phyloP scores from a whole-genome alignment of 129 eudicot species.

The Flaveria bidentis region DNA sequence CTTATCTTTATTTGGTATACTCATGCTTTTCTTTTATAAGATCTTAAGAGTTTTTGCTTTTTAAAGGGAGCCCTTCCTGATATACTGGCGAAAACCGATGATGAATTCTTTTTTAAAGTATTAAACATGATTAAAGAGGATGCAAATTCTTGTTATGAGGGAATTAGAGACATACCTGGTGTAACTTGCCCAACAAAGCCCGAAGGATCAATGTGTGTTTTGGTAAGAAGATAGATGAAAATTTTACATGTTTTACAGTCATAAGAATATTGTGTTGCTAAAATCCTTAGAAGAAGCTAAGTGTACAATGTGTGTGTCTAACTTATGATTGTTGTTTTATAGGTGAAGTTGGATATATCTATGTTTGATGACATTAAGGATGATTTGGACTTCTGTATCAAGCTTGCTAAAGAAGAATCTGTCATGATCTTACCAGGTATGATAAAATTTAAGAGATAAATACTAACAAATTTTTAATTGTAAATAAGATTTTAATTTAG shows the following conservation, averaged over 20 bases:
- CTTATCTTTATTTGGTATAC: neutral
- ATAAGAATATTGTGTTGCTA: too few species aligned
- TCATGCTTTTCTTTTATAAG: neutral
- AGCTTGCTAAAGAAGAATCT: conserved; percentile 75
- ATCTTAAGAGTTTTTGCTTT: conserved; percentile 1
- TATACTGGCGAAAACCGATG: conserved; percentile 50
- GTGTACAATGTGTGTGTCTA: neutral
- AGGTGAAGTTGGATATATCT: conserved; percentile 60
- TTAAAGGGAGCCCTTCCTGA: conserved; percentile 71
- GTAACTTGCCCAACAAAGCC: conserved; percentile 72
- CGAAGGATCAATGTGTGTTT: conserved; percentile 71
- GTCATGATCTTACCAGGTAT: conserved; percentile 69
- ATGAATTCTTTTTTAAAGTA: conserved; percentile 45
- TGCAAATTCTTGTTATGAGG: conserved; percentile 47
- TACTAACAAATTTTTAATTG: too few species aligned
- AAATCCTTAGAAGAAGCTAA: neutral
- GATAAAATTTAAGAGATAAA: too few species aligned
- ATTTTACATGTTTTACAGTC: neutral
- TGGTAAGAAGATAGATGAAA: conserved; percentile 50
- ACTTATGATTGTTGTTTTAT: neutral
- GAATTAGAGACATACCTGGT: conserved; percentile 53
- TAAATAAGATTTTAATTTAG: too few species aligned
- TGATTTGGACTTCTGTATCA: conserved; percentile 64
- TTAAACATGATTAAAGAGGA: conserved; percentile 41
- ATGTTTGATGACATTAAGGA: conserved; percentile 53